These are phyloP conservation scores for Rhododendron vialii DNA, from an alignment of 148 eudicot species.

Conservation along the genomic window DNA sequence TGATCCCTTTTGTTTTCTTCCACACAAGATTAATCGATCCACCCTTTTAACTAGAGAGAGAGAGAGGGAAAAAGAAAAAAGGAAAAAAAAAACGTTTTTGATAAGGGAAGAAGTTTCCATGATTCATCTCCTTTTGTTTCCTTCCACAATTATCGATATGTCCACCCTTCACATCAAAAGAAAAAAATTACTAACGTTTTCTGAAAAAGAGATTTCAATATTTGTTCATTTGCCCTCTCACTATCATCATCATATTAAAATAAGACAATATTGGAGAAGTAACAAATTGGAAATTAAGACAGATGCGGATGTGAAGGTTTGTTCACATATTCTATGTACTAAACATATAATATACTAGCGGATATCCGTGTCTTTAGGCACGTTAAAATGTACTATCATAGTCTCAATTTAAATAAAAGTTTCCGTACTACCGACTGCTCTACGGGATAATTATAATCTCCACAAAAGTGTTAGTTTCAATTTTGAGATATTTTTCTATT, in stretches of 20 bases:
- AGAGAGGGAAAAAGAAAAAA: too few species aligned
- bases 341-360: too few species aligned
- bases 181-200: not conserved
- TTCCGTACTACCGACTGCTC: too few species aligned
- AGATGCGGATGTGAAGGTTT: not conserved
- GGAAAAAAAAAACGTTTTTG: not conserved
- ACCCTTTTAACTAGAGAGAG: not conserved
- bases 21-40: not conserved
- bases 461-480: too few species aligned
- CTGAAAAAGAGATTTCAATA: not conserved
- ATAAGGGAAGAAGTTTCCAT: not conserved
- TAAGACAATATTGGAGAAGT: not conserved
- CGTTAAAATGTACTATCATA: too few species aligned
- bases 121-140: not conserved
- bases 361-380: accelerated
- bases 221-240: not conserved
- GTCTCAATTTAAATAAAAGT: too few species aligned
- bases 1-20: not conserved
- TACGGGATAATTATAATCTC: too few species aligned
- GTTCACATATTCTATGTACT: not conserved
- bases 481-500: too few species aligned
- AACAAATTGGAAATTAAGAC: not conserved
- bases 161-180: not conserved
- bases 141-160: not conserved
- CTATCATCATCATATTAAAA: not conserved